Evolutionary conservation across 495 filamentous ascomycete genomes (phyloP), one percentile per base, ranked within the genome.

Genomic region (Podospora appendiculata): DNA sequence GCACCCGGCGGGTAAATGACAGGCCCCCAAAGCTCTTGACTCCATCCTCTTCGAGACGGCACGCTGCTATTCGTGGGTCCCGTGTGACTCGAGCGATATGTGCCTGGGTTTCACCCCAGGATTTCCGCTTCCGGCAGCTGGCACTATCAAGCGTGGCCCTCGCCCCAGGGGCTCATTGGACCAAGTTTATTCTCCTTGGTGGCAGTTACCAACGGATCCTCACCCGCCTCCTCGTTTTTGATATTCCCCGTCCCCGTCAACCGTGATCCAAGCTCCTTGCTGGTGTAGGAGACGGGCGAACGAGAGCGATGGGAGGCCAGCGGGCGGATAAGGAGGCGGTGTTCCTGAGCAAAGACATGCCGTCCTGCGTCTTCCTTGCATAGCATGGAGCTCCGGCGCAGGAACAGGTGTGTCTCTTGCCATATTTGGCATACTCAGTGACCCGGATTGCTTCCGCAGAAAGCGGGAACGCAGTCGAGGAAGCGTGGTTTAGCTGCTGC

Each of bases 351-450:
- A 8, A 40, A 50, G 48, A 44, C 41, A 44, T 58, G 41, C 56
- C 52, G 56, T 16, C 48, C 33, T 52, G 48, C 52, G 44, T 54
- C 44, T 50, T 48, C 40, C 49, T 45, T 52, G 56, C 56, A 58
- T 58, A 34, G 48, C 52, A 58, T 55, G 48, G 56, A 54, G 35
- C 48, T 56, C 47, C 40, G 52, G 52, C 56, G 56, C 56, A 58
- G 56, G 56, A 58, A 58, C 56, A 25, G 47, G 44, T 41, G 19
- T 39, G 39, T 36, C 40, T 44, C 40, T 55, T 58, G 48, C 56
- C 56, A 47, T 36, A 48, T 58, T 55, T 50, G 56, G 56, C 52
- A 58, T 58, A 45, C 34, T 52, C 36, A 13, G 44, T 47, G 48
- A 51, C 51, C 52, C 53, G 55, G 47, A 41, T 39, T 57, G 45